These are phyloP conservation scores for Marsdenia floribunda DNA, from an alignment of 257 asterid genomes.

Conservation along the genomic window DNA sequence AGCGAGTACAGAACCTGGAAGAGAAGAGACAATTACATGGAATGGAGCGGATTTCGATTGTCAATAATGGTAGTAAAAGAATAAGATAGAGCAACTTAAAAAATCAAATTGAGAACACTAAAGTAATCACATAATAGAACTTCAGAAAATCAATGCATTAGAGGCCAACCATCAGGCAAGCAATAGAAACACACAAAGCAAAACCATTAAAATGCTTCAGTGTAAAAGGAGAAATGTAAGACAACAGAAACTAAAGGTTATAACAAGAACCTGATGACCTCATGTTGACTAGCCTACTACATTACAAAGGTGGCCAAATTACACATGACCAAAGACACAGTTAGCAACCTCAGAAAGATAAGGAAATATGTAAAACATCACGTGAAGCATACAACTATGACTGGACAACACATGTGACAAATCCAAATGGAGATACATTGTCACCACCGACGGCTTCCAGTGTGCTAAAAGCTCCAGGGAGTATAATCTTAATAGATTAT, in stretches of 20 bases:
- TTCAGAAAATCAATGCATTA: not conserved
- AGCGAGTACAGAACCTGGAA: slow-evolving; percentile 80
- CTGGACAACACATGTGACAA: not conserved
- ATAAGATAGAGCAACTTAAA: not conserved
- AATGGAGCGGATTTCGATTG: not conserved
- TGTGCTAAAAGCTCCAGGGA: not conserved
- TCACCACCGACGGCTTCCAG: not conserved
- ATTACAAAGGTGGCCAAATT: not conserved
- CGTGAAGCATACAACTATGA: not conserved
- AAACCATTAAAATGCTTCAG: not conserved
- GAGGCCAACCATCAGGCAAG: not conserved
- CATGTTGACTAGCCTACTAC: not conserved
- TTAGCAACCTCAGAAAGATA: not conserved
- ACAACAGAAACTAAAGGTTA: not conserved
- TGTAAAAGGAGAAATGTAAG: not conserved
- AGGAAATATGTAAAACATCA: not conserved
- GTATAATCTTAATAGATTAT: not conserved
- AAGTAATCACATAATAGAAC: not conserved
- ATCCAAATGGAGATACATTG: not conserved
- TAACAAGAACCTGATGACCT: not conserved
- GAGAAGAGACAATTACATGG: slow-evolving; percentile 12
- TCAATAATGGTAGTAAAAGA: not conserved
- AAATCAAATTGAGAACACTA: not conserved
- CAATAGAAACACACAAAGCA: not conserved
- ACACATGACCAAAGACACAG: not conserved